Base-by-base conservation (phyloP, 2,329 filamentous ascomycete genomes). In the Fusarium pseudocircinatum region DNA sequence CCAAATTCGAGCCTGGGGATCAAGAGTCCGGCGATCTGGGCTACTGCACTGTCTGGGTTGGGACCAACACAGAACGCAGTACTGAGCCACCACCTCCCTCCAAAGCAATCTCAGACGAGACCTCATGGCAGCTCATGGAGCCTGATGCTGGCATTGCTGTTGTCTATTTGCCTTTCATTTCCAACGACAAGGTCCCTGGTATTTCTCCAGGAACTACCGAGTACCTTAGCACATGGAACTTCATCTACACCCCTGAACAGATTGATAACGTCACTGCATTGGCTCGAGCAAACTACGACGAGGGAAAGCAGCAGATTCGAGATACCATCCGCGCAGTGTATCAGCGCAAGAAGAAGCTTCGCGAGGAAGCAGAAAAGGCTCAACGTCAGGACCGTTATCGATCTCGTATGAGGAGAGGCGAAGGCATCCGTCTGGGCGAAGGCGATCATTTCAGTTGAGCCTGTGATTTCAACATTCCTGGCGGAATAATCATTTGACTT, bases 141-240 rank as follows among this genome's bases (percentile, higher is more conserved):
- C 91, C 94, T 2, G 87, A 95, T 62, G 95, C 96, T 0, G 96
- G 96, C 22, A 92, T 99, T 44, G 89, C 95, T 0, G 91, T 99
- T 7, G 87, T 97, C 22, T 99, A 99, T 83, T 92, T 98, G 78
- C 96, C 96, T 0, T 92, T 98, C 70, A 85, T 98, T 20, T 89
- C 92, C 34, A 98, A 99, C 80, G 88, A 92, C 0, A 92, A 92
- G 68, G 92, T 94, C 0, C 88, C 91, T 0, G 93, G 90, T 47
- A 92, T 98, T n/a, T 93, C 97, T 75, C 96, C 96, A 0, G 91
- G 91, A 30, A 89, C 88, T 6, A 93, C 90, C 60, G 94, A 97
- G 68, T 98, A 95, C 82, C 90, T 98, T 85, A 94, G 91, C 75
- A 99, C 96, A 0, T 99, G 96, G 96, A 99, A 99, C 80, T 98